Conservation (phyloP, 2,329 filamentous ascomycete species). For the Xylariaceae sp. region DNA sequence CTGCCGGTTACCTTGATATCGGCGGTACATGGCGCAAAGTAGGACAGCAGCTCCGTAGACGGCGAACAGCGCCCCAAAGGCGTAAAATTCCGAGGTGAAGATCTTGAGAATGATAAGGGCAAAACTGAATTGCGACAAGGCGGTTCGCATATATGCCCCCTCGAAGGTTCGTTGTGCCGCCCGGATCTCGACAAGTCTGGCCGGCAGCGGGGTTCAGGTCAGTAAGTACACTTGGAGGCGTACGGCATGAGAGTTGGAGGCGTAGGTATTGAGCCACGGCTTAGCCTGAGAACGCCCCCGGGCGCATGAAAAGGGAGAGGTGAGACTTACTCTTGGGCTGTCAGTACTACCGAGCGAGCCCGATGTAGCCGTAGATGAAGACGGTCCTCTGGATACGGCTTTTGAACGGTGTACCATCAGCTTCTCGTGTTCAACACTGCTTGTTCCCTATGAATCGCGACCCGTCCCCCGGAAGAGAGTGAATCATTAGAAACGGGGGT, state of each 20-base stretch:
- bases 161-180: slow-evolving; percentile 96
- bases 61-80: slow-evolving; percentile 92
- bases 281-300: too few species aligned
- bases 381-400: slow-evolving; percentile 37
- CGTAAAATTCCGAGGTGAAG: slow-evolving; percentile 94
- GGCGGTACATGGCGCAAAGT: slow-evolving; percentile 76
- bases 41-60: slow-evolving; percentile 84
- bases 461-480: too few species aligned
- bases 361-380: slow-evolving; percentile 80
- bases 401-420: too few species aligned
- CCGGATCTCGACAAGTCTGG: slow-evolving; percentile 81
- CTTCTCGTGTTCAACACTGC: too few species aligned
- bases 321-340: slow-evolving; percentile 67
- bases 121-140: slow-evolving; percentile 92
- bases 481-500: background rate
- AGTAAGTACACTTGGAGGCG: background rate
- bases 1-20: slow-evolving; percentile 88
- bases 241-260: background rate
- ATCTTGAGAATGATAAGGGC: slow-evolving; percentile 92
- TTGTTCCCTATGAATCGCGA: too few species aligned
- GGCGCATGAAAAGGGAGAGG: too few species aligned
- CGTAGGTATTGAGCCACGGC: slow-evolving; percentile 8
- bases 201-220: background rate
- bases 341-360: slow-evolving; percentile 77
- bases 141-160: slow-evolving; percentile 92